Evolutionary conservation across 1,284 basidiomycete species (phyloP).

Genomic region (Sporisorium reilianum): DNA sequence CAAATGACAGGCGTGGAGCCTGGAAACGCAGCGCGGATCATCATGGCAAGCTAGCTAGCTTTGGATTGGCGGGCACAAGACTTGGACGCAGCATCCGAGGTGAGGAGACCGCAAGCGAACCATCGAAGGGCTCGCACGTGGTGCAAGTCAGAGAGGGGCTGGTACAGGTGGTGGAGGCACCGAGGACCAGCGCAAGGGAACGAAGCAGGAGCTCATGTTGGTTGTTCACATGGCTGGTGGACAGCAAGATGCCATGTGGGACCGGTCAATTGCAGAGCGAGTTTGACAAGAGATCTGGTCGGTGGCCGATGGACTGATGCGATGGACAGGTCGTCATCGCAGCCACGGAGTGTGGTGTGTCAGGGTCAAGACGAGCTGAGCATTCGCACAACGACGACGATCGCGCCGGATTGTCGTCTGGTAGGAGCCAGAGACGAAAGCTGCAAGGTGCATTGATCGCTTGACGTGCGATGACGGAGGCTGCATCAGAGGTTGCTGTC

Average conservation of each 20-base stretch:
- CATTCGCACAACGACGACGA: not conserved
- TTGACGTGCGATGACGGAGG: constrained; percentile 17
- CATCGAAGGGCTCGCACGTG: not conserved
- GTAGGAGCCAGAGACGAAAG: constrained; percentile 1
- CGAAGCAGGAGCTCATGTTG: not conserved
- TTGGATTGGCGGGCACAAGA: not conserved
- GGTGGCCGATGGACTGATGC: not conserved
- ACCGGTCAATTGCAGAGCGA: not conserved
- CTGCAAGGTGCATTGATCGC: not conserved
- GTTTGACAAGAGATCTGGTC: no score
- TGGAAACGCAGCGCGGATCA: not conserved
- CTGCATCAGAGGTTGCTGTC: constrained; percentile 6
- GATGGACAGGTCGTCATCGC: not conserved
- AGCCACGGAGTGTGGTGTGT: not conserved
- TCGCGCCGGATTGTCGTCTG: not conserved
- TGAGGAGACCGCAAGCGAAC: not conserved
- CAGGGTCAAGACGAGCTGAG: not conserved
- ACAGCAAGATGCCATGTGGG: not conserved
- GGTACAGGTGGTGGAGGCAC: no score
- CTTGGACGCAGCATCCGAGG: not conserved
- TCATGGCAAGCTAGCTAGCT: not conserved
- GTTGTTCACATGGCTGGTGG: no score
- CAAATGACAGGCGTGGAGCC: no score
- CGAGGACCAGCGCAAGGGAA: not conserved
- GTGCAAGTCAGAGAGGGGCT: not conserved